Base-by-base conservation (phyloP, 2,329 filamentous ascomycete genomes). In the Fusarium virguliforme region DNA sequence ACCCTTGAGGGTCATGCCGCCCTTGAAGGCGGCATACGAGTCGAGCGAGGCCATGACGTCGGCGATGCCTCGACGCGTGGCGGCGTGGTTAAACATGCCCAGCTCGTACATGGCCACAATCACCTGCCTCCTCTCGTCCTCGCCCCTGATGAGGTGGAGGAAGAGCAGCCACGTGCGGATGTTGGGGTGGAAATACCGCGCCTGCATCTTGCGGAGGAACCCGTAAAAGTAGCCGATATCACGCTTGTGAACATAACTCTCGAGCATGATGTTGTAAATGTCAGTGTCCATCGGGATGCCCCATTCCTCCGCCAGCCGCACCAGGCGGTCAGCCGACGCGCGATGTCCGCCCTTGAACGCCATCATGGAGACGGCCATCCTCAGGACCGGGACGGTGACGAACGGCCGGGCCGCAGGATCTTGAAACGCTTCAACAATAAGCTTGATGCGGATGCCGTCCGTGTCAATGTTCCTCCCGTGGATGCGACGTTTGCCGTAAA, bases 131-230 rank as follows among this genome's bases (percentile, higher is more conserved):
- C 82, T 81, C 55, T 85, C 82, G n/a, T 88, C 85, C 74, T 91
- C 89, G 10, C 86, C 86, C 77, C 88, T 86, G 63, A 92, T 86
- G 48, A 88, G 79, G n/a, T 79, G 77, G 18, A 88, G 76, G 64
- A 87, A 85, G 4, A 84, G 78, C 3, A 84, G 70, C 86, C 86
- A 88, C 0, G 86, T 87, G 15, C 77, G 75, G 4, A 83, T 74
- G 53, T 86, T 83, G 4, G 85, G 84, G 30, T 70, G 66, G 48
- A 82, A 79, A 53, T 79, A 81, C 12, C 78, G 77, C 7, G 68
- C 59, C 26, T 78, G 65, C 85, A 88, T 87, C 63, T 80, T 77
- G 15, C 75, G 69, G 15, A 87, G 71, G 2, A 81, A 77, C 4
- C 70, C 69, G 62, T 82, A 75, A 72, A 87, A 88, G 67, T 81